Evolutionary conservation across 2,329 filamentous ascomycete genomes (phyloP).

Genomic region (Cryoendolithus antarcticus): DNA sequence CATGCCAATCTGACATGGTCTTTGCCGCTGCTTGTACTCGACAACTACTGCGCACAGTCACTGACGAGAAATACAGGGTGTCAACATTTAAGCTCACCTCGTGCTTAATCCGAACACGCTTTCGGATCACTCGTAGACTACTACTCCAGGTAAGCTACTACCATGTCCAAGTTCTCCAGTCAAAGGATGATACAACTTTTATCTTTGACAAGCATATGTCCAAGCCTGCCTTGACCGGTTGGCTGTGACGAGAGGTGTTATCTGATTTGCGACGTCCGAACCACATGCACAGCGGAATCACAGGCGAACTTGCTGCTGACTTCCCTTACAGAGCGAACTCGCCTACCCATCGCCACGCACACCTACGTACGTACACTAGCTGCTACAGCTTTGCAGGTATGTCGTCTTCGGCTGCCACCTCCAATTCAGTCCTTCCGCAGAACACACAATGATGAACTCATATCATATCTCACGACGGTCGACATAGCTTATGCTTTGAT

Average conservation of each 20-base stretch:
- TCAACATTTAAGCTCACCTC: not conserved
- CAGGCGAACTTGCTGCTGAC: too few relatives aligned
- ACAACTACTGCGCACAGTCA: too few relatives aligned
- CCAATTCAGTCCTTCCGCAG: not conserved
- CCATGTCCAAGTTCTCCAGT: not conserved
- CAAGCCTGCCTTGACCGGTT: constrained; percentile 25
- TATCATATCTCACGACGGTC: constrained; percentile 29
- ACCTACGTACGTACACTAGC: not conserved
- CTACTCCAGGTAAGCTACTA: not conserved
- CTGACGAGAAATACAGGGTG: not conserved
- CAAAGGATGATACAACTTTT: constrained; percentile 21
- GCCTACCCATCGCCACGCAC: not conserved
- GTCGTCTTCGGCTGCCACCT: too few relatives aligned
- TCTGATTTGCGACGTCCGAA: constrained; percentile 10
- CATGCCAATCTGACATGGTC: constrained; percentile 19
- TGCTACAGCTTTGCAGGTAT: too few relatives aligned
- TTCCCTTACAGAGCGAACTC: too few relatives aligned
- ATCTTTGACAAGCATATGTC: constrained; percentile 31
- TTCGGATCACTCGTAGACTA: not conserved
- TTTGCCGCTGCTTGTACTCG: constrained; percentile 1
- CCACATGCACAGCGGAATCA: too few relatives aligned
- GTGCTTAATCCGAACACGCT: too few relatives aligned
- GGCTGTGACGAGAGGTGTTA: constrained; percentile 22
- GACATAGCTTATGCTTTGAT: constrained; percentile 29
- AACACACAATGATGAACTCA: constrained; percentile 22